phyloP scores from a whole-genome alignment of 495 filamentous ascomycete genomes.

The Aspergillus cristatus region DNA sequence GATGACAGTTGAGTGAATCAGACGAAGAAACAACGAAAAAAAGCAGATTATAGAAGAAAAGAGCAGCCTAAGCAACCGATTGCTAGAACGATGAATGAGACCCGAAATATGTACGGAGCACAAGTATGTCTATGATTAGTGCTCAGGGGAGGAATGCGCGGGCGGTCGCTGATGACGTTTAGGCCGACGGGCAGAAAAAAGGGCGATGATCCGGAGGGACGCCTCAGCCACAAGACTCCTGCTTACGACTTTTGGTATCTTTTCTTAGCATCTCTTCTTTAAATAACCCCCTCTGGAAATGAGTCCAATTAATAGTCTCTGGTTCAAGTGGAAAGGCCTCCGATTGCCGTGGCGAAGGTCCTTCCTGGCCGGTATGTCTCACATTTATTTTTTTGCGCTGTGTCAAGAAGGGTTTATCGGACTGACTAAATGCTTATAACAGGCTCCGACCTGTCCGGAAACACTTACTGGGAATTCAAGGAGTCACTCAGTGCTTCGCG shows the following conservation, averaged over 20 bases:
- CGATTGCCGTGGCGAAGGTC: slow-evolving; percentile 78
- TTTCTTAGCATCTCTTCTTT: no score
- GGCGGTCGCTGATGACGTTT: no score
- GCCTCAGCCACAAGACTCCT: no score
- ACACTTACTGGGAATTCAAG: slow-evolving; percentile 92
- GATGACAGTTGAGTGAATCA: no score
- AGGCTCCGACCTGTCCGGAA: slow-evolving; percentile 81
- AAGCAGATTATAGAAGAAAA: no score
- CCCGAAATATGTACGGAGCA: no score
- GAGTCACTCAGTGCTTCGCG: slow-evolving; percentile 49
- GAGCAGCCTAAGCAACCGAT: not conserved
- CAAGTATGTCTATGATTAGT: not conserved
- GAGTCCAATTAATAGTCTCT: slow-evolving; percentile 44
- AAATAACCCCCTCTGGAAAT: no score
- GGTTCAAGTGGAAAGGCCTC: slow-evolving; percentile 81
- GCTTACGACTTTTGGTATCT: no score
- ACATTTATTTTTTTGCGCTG: slow-evolving; percentile 4
- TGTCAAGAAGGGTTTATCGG: slow-evolving; percentile 8
- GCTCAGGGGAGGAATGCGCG: no score
- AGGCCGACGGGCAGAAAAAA: not conserved
- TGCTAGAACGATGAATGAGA: not conserved
- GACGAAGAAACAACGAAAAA: no score
- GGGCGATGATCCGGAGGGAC: no score
- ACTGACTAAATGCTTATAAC: slow-evolving; percentile 14
- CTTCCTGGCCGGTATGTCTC: slow-evolving; percentile 63